Evolutionary conservation across 2,329 filamentous ascomycete species (phyloP), one percentile per base, ranked within the genome.

Genomic region (Xylaria polymorpha): DNA sequence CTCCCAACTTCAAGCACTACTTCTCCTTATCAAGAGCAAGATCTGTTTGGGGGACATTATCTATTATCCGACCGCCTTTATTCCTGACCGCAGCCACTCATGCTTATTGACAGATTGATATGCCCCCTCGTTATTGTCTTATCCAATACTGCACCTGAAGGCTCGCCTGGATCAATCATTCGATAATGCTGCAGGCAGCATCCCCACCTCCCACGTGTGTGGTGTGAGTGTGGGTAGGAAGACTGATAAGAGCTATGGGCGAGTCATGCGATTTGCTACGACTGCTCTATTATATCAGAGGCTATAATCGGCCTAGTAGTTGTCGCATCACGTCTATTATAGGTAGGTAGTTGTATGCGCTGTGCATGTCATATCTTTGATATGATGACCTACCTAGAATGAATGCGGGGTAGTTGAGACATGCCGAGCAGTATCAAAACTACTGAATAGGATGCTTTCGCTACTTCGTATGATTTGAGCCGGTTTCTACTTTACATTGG

Each of bases 331-430:
- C 10, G 58, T 72, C 32, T 41, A 62, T 71, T 71, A 72, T 57
- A 64, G 59, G 53, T 61, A 50, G 56, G 18, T 43, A 25, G n/a
- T 14, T 60, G 32, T 43, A 29, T 20, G 29, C 41, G 12, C 22
- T 43, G 50, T 61, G 56, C 48, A 61, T 25, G 32, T 18, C 41
- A 43, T 18, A 60, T 39, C 44, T 57, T 50, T 29, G 59, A 48
- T 46, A 61, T 44, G 58, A 50, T 59, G 59, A 50, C 29, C 15
- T 44, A 57, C 46, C 10, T 32, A 56, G 20, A 58, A 73, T n/a
- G n/a, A n/a, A n/a, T 76, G 74, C 73, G 74, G 74, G 74, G 74
- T 76, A 74, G 43, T 12, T 25, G 48, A 56, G 51, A 56, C 35
- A 22, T 37, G 35, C 32, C 20, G 53, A 20, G 53, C 12, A 22